Evolutionary conservation across 257 asterid species (phyloP), one percentile per base, ranked within the genome.

Genomic region (Nicotiana paniculata): DNA sequence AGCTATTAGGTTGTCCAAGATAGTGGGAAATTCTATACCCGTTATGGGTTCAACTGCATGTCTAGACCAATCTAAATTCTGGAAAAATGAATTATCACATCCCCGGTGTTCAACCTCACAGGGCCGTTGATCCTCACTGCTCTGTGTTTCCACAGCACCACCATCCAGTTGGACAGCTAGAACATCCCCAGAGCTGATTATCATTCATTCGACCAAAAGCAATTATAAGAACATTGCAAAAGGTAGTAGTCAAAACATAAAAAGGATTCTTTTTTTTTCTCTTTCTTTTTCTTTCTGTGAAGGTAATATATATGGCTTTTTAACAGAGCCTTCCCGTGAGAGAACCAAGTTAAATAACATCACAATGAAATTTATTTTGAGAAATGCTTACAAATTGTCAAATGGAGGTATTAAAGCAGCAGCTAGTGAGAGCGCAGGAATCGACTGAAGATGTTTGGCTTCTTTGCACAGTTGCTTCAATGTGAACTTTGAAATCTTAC

Each of bases 1-100:
- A 65, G 89, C 76, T 54, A 86, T 84, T 43, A 58, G 83, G 86
- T 87, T 87, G 57, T 88, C 96, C 93, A 96, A 88, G 87, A 90
- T 75, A 77, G 95, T 85, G 35, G 99, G 99, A 83, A 96, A 96
- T 90, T 92, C 98, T 62, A 94, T 89, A 69, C 99, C 99, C 64
- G 99, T 96, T 89, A 84, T 87, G 17, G 93, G 90, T 89, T 96
- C 99, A 37, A 92, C 87, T 54, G 93, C 89, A 83, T 83, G 90
- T 81, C 90, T 91, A 53, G 93, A 86, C 95, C 93, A 93, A 84
- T 83, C 87, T 83, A 90, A 83, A 83, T 80, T 86, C 83, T 87
- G 92, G 63, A 91, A 82, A 84, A 90, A 84, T 63, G 88, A 83
- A 83, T 91, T 91, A 72, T 82, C 88, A 80, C 88, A 84, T 64